Base-by-base conservation (phyloP, 768 basidiomycete species). In the Mycena floridula region DNA sequence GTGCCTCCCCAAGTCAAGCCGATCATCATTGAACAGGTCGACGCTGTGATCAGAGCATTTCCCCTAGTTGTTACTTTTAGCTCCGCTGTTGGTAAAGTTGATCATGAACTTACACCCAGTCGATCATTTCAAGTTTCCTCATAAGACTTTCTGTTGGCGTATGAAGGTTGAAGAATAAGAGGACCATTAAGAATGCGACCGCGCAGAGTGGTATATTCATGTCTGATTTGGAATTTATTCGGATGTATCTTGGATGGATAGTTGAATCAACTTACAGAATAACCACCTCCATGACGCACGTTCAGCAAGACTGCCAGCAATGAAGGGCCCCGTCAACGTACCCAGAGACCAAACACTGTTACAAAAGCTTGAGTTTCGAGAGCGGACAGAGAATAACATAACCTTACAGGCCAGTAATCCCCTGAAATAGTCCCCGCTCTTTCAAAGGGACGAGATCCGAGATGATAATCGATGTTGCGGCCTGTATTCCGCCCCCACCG, bases 371-470 rank as follows among this genome's bases (percentile, higher is more conserved):
- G n/a, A n/a, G n/a, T n/a, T n/a, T n/a, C n/a, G n/a, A n/a, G n/a
- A n/a, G n/a, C n/a, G n/a, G n/a, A n/a, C n/a, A n/a, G n/a, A n/a
- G n/a, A n/a, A n/a, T n/a, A n/a, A n/a, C n/a, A n/a, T n/a, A n/a
- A n/a, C n/a, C n/a, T n/a, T n/a, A n/a, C n/a, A n/a, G n/a, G n/a
- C n/a, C n/a, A n/a, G 58, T 48, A 12, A 62, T 45, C 20, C 61
- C 67, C 16, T 56, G 51, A 27, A 54, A 64, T 12, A 50, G 37
- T 1, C 68, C 69, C 0, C 70, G 62, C 39, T 68, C 63, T 1
- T 54, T 43, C 11, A 72, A 59, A 1, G 70, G 63, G 0, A 69
- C 62, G 2, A 70, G 54, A 48, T 72, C 70, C 13, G 63, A 57
- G 5, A 58, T 52, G 49, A 70, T 49, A 42, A 68, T 66, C 26